Conservation (phyloP, 352 stramenopile genomes). For the Elongisporangium anandrum region DNA sequence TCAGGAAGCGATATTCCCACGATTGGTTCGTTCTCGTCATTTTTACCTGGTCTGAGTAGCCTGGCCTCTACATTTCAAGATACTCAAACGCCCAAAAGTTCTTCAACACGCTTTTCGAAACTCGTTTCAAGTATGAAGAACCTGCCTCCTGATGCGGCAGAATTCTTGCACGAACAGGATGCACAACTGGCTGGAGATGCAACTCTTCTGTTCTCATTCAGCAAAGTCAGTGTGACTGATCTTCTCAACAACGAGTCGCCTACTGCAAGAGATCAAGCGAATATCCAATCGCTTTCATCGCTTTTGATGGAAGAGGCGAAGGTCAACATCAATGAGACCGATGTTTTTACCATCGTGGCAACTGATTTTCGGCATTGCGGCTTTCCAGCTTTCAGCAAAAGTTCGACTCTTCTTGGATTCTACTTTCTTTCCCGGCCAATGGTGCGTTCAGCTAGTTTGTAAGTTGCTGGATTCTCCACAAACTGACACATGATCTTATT, state of each 20-base stretch:
- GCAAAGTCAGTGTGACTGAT: slow-evolving; percentile 50
- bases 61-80: slow-evolving; percentile 4
- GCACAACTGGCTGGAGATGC: slow-evolving; percentile 46
- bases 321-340: slow-evolving; percentile 7
- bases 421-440: slow-evolving; percentile 44
- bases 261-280: slow-evolving; percentile 11
- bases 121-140: slow-evolving; percentile 47
- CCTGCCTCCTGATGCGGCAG: slow-evolving; percentile 34
- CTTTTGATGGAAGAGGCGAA: not conserved
- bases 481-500: not conserved
- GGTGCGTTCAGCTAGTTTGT: slow-evolving; percentile 9
- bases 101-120: slow-evolving; percentile 45
- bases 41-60: not conserved
- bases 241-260: slow-evolving; percentile 18
- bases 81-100: not conserved
- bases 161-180: slow-evolving; percentile 61
- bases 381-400: slow-evolving; percentile 49
- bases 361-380: slow-evolving; percentile 60
- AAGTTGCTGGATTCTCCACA: not conserved
- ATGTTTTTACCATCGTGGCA: slow-evolving; percentile 30
- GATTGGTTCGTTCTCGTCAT: not conserved
- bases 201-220: slow-evolving; percentile 50
- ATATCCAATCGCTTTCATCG: slow-evolving; percentile 13
- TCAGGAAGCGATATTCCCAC: not conserved
- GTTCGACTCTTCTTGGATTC: slow-evolving; percentile 43